Evolutionary conservation across 176 grass and related monocot genomes (phyloP).

Genomic region (Aegilops bicornis): DNA sequence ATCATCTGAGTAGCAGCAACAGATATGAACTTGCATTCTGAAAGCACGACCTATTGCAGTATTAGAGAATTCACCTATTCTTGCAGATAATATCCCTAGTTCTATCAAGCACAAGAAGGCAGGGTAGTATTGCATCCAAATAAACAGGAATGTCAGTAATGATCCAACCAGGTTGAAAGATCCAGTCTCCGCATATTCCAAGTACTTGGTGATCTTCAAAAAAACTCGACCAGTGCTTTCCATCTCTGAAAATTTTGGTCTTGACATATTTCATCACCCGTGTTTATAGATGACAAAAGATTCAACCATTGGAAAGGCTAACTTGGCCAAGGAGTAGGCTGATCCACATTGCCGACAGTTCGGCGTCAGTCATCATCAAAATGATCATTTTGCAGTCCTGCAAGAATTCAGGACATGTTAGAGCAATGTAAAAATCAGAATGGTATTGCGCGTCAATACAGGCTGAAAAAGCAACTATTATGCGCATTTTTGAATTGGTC

Average conservation of each 20-base stretch:
- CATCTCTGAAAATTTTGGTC: not conserved
- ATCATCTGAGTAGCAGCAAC: not conserved
- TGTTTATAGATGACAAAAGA: not conserved
- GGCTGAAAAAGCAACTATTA: not conserved
- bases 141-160: not conserved
- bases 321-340: not conserved
- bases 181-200: not conserved
- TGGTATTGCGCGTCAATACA: not conserved
- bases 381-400: not conserved
- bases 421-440: not conserved
- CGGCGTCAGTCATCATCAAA: not conserved
- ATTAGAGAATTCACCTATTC: not conserved
- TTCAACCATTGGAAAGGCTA: not conserved
- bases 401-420: conserved; percentile 3
- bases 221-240: not conserved
- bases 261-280: not conserved
- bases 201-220: not conserved
- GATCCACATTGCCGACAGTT: not conserved
- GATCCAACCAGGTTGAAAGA: not conserved
- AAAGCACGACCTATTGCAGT: not conserved
- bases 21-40: not conserved
- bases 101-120: conserved; percentile 7
- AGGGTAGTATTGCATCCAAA: not conserved
- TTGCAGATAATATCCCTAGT: not conserved
- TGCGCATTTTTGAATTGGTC: not conserved